These are phyloP conservation scores for Ramichloridium luteum DNA, from an alignment of 2,329 filamentous ascomycete species.

Conservation along the genomic window DNA sequence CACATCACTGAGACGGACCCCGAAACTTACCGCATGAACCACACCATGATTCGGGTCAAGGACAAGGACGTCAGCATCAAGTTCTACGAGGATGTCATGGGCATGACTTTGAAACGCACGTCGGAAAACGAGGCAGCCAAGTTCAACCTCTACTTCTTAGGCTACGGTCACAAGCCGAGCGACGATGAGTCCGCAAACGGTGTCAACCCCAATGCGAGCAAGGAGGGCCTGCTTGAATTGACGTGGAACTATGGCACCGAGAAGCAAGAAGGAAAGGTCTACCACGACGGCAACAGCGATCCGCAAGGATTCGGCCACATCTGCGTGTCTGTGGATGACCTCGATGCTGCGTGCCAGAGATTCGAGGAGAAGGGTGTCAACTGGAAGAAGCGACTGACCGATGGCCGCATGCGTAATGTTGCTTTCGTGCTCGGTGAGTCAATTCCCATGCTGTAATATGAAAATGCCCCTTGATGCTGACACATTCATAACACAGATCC, in stretches of 20 bases:
- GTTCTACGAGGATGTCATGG: slow-evolving; percentile 61
- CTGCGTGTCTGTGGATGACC: slow-evolving; percentile 72
- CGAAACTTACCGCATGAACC: slow-evolving; percentile 65
- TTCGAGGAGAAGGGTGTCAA: slow-evolving; percentile 71
- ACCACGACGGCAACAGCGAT: slow-evolving; percentile 84
- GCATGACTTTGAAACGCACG: slow-evolving; percentile 72
- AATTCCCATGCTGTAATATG: too few relatives aligned
- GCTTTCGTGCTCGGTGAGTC: slow-evolving; percentile 66
- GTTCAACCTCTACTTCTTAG: slow-evolving; percentile 91
- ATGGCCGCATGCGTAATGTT: slow-evolving; percentile 81
- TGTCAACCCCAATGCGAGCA: slow-evolving; percentile 48
- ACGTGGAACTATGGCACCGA: slow-evolving; percentile 80
- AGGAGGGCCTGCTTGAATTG: slow-evolving; percentile 78
- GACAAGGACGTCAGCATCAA: slow-evolving; percentile 35
- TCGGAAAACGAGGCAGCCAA: slow-evolving; percentile 55
- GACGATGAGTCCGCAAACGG: slow-evolving; percentile 43
- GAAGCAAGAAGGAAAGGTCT: slow-evolving; percentile 70
- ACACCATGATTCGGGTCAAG: slow-evolving; percentile 93
- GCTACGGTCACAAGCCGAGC: slow-evolving; percentile 44
- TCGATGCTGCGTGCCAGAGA: slow-evolving; percentile 75
- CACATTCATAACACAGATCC: too few relatives aligned
- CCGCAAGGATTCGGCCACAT: slow-evolving; percentile 94
- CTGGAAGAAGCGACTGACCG: slow-evolving; percentile 93
- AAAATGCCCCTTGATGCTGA: too few relatives aligned
- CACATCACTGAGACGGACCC: slow-evolving; percentile 59